These are phyloP conservation scores for Trifolium repens DNA, from an alignment of 306 rosid genomes.

Conservation along the genomic window DNA sequence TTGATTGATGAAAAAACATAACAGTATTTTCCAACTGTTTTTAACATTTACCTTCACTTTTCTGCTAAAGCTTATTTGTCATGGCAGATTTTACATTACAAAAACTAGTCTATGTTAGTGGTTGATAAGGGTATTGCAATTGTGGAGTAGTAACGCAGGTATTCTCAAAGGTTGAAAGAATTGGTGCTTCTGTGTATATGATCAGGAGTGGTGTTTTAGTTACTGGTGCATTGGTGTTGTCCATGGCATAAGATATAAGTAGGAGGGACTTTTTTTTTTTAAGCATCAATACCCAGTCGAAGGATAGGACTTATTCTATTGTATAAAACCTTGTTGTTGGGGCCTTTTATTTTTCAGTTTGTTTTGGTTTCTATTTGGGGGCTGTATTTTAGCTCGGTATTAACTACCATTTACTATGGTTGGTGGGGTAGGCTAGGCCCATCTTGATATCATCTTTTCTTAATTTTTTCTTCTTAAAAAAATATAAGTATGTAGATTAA, in stretches of 20 bases:
- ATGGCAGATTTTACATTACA: not conserved
- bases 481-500: slow-evolving; percentile 11
- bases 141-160: not conserved
- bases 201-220: not conserved
- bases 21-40: too few species aligned
- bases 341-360: not conserved
- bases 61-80: slow-evolving; percentile 28
- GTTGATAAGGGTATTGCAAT: not conserved
- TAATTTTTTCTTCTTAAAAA: not conserved
- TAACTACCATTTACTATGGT: not conserved
- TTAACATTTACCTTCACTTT: slow-evolving; percentile 3
- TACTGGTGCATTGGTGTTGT: not conserved
- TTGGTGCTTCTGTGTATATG: not conserved
- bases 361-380: slow-evolving; percentile 10
- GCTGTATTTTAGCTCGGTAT: not conserved
- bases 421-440: not conserved
- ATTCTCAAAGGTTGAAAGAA: not conserved
- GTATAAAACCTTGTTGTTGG: not conserved
- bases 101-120: not conserved
- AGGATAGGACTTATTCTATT: not conserved
- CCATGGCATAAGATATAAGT: not conserved
- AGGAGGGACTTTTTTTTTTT: not conserved
- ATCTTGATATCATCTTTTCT: not conserved
- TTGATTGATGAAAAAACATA: too few species aligned
- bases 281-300: too few species aligned